phyloP scores from a whole-genome alignment of 495 filamentous ascomycete genomes.

The Talaromyces adpressus region DNA sequence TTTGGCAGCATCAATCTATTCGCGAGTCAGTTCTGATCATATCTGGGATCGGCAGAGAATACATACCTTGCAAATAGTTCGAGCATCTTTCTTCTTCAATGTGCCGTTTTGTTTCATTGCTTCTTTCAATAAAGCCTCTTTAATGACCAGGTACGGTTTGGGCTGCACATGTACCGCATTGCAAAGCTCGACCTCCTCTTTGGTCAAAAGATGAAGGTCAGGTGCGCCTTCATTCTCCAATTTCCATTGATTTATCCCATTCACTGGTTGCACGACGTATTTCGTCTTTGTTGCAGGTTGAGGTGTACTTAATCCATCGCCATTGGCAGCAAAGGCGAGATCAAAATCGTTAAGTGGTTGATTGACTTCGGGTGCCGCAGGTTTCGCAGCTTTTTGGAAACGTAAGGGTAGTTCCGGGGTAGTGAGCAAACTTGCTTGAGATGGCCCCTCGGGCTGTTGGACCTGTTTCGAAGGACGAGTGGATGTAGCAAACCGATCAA shows the following conservation, averaged over 20 bases:
- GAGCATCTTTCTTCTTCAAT: slow-evolving; percentile 85
- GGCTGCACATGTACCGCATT: slow-evolving; percentile 73
- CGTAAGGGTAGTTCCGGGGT: slow-evolving; percentile 68
- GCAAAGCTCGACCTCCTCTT: slow-evolving; percentile 81
- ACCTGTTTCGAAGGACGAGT: slow-evolving; percentile 39
- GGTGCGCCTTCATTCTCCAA: slow-evolving; percentile 67
- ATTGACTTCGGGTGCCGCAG: slow-evolving; percentile 23
- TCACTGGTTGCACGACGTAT: slow-evolving; percentile 38
- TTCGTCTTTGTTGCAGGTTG: slow-evolving; percentile 38
- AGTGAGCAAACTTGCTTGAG: slow-evolving; percentile 63
- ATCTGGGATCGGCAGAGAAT: background rate
- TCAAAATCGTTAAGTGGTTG: slow-evolving; percentile 35
- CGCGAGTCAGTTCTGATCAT: slow-evolving; percentile 8
- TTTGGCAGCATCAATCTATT: slow-evolving; percentile 58
- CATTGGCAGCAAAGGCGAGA: slow-evolving; percentile 34
- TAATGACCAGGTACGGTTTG: slow-evolving; percentile 91
- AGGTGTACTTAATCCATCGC: slow-evolving; percentile 27
- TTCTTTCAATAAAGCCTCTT: slow-evolving; percentile 80
- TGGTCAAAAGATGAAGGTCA: slow-evolving; percentile 79
- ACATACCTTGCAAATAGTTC: slow-evolving; percentile 56
- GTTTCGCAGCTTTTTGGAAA: slow-evolving; percentile 33
- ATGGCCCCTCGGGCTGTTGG: slow-evolving; percentile 60
- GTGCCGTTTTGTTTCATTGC: slow-evolving; percentile 79
- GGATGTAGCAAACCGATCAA: slow-evolving; percentile 66
- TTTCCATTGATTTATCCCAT: slow-evolving; percentile 56